These are phyloP conservation scores for Neurospora sp. DNA, from an alignment of 495 filamentous ascomycete species.

Conservation along the genomic window DNA sequence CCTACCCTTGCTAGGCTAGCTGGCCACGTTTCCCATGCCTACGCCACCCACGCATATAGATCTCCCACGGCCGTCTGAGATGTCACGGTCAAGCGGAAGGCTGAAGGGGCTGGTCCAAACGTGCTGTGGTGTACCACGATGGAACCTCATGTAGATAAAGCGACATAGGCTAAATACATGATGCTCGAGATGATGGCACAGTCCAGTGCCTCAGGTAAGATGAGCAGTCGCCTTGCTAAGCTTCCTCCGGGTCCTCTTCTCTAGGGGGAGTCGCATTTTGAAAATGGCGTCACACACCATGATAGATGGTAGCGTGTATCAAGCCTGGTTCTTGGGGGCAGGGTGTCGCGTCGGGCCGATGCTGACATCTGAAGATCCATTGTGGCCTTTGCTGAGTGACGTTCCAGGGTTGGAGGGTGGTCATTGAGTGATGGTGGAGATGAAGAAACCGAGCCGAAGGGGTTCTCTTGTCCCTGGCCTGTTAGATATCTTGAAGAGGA, in stretches of 20 bases:
- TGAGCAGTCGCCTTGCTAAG: not conserved
- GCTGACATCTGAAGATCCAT: not conserved
- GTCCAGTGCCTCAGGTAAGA: not conserved
- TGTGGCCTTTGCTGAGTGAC: not conserved
- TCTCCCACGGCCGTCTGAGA: not conserved
- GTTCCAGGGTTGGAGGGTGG: not conserved
- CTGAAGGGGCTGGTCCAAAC: not conserved
- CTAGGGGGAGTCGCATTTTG: not conserved
- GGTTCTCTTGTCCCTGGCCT: not conserved
- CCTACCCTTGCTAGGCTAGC: not conserved
- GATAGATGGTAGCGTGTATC: not conserved
- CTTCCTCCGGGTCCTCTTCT: not conserved
- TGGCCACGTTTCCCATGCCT: not conserved
- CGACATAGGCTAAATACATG: not conserved
- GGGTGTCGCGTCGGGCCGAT: not conserved
- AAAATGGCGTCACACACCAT: not conserved
- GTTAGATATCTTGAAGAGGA: not conserved
- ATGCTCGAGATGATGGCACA: not conserved
- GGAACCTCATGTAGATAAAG: not conserved
- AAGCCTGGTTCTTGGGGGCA: not conserved
- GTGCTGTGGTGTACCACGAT: not conserved
- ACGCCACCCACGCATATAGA: not conserved
- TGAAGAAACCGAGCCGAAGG: not conserved
- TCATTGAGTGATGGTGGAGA: not conserved
- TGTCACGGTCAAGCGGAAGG: not conserved